A percentile compares a stretch with the other conserved stretches of the same genome.
Conservation (phyloP, 2,329 filamentous ascomycete genomes). For the Hymenoscyphus scutula region DNA sequence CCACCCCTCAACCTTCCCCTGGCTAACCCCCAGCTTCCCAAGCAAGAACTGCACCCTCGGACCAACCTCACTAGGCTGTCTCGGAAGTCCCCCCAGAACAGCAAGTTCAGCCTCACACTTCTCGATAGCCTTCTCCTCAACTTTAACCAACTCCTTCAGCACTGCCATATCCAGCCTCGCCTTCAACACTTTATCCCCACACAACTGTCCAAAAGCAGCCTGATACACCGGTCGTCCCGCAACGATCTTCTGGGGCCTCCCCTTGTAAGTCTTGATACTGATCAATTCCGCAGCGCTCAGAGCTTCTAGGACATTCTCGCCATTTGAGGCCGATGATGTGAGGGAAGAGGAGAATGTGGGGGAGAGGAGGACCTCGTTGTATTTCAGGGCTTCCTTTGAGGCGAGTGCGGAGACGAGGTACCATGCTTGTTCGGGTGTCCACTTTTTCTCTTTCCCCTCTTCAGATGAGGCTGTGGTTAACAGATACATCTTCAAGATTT, state of each 20-base stretch:
- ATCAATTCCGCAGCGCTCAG: slow-evolving; percentile 87
- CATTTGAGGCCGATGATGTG: slow-evolving; percentile 50
- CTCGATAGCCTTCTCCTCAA: slow-evolving; percentile 71
- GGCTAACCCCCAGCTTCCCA: slow-evolving; percentile 68
- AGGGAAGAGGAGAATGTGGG: slow-evolving; percentile 66
- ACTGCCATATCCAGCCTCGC: slow-evolving; percentile 72
- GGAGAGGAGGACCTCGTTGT: slow-evolving; percentile 80
- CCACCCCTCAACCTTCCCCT: slow-evolving; percentile 69
- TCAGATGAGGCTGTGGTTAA: slow-evolving; percentile 45
- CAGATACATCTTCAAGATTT: slow-evolving; percentile 92
- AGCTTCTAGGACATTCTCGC: slow-evolving; percentile 73
- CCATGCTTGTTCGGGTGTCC: slow-evolving; percentile 89
- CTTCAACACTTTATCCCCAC: slow-evolving; percentile 68
- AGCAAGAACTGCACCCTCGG: slow-evolving; percentile 71
- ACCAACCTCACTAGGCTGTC: slow-evolving; percentile 65
- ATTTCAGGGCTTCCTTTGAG: slow-evolving; percentile 65
- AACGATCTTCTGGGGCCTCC: slow-evolving; percentile 73
- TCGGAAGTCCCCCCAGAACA: slow-evolving; percentile 67
- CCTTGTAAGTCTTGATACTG: slow-evolving; percentile 67
- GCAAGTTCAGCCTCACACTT: slow-evolving; percentile 77
- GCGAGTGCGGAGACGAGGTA: slow-evolving; percentile 78
- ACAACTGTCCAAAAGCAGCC: slow-evolving; percentile 73
- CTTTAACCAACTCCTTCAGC: slow-evolving; percentile 64
- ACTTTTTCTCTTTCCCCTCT: slow-evolving; percentile 53
- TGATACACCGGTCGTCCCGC: slow-evolving; percentile 85